Evolutionary conservation across 768 basidiomycete species (phyloP).

Genomic region (Leccinum longicurvipes): DNA sequence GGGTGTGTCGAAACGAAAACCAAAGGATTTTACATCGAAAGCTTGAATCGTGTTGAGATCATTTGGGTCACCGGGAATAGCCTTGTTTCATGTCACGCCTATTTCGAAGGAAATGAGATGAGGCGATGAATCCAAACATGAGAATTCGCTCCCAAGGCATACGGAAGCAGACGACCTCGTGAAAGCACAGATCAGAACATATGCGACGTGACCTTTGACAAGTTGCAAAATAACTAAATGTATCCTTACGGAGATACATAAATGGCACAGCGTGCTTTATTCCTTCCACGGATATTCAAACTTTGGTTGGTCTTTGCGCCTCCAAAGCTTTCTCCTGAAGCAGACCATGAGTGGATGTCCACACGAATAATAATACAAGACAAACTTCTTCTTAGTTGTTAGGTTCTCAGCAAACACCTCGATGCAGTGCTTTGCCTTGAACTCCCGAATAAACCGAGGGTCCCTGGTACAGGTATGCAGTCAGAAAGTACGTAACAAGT

Average conservation of each 20-base stretch:
- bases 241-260: not conserved
- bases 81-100: not conserved
- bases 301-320: constrained; percentile 80
- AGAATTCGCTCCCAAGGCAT: too few species aligned
- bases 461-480: constrained; percentile 54
- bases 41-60: too few species aligned
- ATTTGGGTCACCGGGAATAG: too few species aligned
- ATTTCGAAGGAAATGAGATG: not conserved
- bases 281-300: constrained; percentile 91
- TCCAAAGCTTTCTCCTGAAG: constrained; percentile 85
- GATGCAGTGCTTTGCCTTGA: constrained; percentile 78
- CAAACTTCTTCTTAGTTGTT: constrained; percentile 88
- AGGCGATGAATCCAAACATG: not conserved
- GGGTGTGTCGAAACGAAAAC: not conserved
- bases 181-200: not conserved
- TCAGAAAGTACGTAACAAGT: not conserved
- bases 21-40: not conserved
- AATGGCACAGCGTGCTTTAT: constrained; percentile 21
- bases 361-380: constrained; percentile 6
- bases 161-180: not conserved
- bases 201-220: not conserved
- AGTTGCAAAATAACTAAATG: not conserved
- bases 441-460: constrained; percentile 91
- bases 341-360: constrained; percentile 3
- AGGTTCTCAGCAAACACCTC: constrained; percentile 86